A percentile compares a stretch with the other conserved stretches of the same genome.
Conservation (phyloP, 257 asterid genomes). For the Verbena officinalis region DNA sequence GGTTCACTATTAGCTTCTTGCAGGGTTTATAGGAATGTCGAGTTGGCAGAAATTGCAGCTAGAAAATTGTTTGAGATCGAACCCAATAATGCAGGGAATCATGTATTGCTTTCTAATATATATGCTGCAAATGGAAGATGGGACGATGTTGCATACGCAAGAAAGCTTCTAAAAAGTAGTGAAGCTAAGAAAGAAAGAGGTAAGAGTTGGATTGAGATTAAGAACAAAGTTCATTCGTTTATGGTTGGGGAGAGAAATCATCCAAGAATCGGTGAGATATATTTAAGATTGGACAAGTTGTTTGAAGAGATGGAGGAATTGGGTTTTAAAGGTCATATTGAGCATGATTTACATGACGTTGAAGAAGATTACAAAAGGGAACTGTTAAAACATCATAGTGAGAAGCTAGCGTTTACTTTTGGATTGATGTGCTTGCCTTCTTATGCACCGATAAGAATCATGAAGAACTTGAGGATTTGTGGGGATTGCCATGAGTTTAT, state of each 20-base stretch:
- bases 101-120: slow-evolving; percentile 75
- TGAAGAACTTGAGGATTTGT: slow-evolving; percentile 92
- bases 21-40: slow-evolving; percentile 67
- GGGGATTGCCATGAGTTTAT: slow-evolving; percentile 94
- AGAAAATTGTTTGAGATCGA: slow-evolving; percentile 70
- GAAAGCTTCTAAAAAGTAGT: slow-evolving; percentile 67
- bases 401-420: slow-evolving; percentile 80
- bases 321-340: slow-evolving; percentile 72
- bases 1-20: slow-evolving; percentile 90
- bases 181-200: slow-evolving; percentile 88
- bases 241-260: slow-evolving; percentile 82
- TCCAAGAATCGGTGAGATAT: slow-evolving; percentile 65
- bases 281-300: slow-evolving; percentile 57
- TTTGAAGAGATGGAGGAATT: slow-evolving; percentile 56
- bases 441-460: slow-evolving; percentile 71
- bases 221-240: slow-evolving; percentile 69
- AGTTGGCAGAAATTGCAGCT: slow-evolving; percentile 81
- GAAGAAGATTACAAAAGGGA: slow-evolving; percentile 68
- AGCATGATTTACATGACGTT: slow-evolving; percentile 82
- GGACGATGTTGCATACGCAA: slow-evolving; percentile 74
- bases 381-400: slow-evolving; percentile 79
- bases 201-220: slow-evolving; percentile 86
- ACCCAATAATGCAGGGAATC: slow-evolving; percentile 88
- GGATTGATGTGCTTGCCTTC: slow-evolving; percentile 77
- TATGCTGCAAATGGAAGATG: slow-evolving; percentile 80